Conservation (phyloP, 768 basidiomycete genomes). For the Kwoniella dendrophila region DNA sequence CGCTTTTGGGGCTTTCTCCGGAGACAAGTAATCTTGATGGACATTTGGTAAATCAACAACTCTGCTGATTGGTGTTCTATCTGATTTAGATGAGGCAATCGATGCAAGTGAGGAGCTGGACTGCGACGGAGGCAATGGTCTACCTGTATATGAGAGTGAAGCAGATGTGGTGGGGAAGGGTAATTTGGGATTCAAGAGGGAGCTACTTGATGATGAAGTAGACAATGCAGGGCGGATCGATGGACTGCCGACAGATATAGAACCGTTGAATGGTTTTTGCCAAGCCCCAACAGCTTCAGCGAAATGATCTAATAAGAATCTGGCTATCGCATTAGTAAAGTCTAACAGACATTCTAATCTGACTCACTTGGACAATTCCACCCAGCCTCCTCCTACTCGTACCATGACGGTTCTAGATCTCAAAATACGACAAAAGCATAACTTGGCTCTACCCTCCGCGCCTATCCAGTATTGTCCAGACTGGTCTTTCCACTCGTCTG, state of each 20-base stretch:
- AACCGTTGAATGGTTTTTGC: conserved; percentile 5
- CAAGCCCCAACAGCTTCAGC: conserved; percentile 28
- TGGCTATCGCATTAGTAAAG: conserved; percentile 7
- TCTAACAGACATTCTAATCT: background rate
- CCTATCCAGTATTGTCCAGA: conserved; percentile 98
- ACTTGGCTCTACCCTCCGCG: conserved; percentile 74
- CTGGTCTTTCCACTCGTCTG: conserved; percentile 83
- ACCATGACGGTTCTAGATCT: conserved; percentile 95
- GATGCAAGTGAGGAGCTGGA: conserved; percentile 8
- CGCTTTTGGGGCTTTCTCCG: background rate
- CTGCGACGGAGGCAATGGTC: background rate
- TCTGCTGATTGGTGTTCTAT: background rate
- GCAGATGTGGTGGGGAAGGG: background rate
- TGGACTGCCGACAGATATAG: background rate
- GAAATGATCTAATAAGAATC: conserved; percentile 48
- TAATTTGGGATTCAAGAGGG: background rate
- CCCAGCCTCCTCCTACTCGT: conserved; percentile 92
- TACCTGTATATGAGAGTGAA: conserved; percentile 1
- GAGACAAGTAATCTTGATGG: background rate
- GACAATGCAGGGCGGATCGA: background rate
- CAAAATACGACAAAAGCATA: conserved; percentile 89
- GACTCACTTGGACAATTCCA: conserved; percentile 81
- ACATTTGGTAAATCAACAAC: background rate
- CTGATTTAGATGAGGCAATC: background rate
- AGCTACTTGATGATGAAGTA: conserved; percentile 12